phyloP scores from a whole-genome alignment of 495 filamentous ascomycete species.

The Neurospora sp. region DNA sequence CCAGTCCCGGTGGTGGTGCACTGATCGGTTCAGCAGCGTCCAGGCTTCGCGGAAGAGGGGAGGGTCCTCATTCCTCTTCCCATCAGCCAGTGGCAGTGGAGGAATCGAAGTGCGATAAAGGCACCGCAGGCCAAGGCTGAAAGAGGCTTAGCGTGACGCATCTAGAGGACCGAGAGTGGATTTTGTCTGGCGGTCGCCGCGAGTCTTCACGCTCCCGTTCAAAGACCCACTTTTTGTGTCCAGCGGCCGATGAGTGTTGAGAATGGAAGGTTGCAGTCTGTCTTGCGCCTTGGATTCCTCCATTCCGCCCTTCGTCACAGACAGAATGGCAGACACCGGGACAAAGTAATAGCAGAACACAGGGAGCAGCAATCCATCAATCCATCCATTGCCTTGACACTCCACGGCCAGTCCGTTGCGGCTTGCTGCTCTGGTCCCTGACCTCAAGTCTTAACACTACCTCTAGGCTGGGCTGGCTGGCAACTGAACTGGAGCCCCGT shows the following conservation, averaged over 20 bases:
- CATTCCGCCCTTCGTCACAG: neutral
- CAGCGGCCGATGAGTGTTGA: neutral
- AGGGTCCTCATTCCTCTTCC: neutral
- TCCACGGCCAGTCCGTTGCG: neutral
- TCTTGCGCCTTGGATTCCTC: neutral
- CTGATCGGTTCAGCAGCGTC: neutral
- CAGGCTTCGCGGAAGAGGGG: neutral
- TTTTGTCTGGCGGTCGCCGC: neutral
- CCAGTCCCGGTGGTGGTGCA: neutral
- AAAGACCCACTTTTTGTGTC: neutral
- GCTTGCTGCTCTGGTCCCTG: neutral
- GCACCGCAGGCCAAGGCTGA: constrained; percentile 4
- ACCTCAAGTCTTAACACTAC: constrained; percentile 3
- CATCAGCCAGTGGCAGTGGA: neutral
- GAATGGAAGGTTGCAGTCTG: constrained; percentile 7
- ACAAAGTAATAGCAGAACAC: neutral
- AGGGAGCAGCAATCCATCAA: neutral
- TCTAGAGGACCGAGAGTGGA: neutral
- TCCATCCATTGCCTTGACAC: neutral
- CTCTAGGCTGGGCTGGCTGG: constrained; percentile 10
- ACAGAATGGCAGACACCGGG: neutral
- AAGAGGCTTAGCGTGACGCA: constrained; percentile 12
- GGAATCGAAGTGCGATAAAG: neutral
- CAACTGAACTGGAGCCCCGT: constrained; percentile 1
- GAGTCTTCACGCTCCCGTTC: neutral